Percentiles rank a stretch among this genome's conserved stretches.
Evolutionary conservation across 2,329 filamentous ascomycete genomes (phyloP).

Genomic region (Colletotrichum sublineola): DNA sequence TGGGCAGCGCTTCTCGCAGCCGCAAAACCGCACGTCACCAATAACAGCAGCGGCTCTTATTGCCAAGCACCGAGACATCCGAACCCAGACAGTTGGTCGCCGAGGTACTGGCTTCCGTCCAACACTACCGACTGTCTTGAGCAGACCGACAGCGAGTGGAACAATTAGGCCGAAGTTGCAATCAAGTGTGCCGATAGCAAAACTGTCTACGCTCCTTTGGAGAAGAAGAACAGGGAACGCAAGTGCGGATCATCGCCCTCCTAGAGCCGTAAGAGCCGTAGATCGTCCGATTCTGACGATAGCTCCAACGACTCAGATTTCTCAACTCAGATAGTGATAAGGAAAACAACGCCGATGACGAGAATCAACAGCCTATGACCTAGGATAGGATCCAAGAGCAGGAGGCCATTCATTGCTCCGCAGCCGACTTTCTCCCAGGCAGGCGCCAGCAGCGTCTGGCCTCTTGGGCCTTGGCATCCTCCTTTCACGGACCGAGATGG

Average conservation of each 20-base stretch:
- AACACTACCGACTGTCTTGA: constrained; percentile 41
- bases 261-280: constrained; percentile 35
- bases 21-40: too few relatives aligned
- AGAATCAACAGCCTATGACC: constrained; percentile 23
- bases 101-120: too few relatives aligned
- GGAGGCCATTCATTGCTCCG: too few relatives aligned
- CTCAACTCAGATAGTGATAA: constrained; percentile 31
- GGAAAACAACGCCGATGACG: constrained; percentile 20
- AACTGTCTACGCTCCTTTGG: constrained; percentile 44
- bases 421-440: too few relatives aligned
- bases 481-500: too few relatives aligned
- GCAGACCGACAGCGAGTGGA: constrained; percentile 42
- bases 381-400: constrained; percentile 21
- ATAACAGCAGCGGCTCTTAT: too few relatives aligned
- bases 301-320: constrained; percentile 44
- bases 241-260: constrained; percentile 38
- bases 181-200: constrained; percentile 40
- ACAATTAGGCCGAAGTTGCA: constrained; percentile 45
- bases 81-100: too few relatives aligned
- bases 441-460: too few relatives aligned
- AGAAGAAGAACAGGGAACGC: constrained; percentile 43
- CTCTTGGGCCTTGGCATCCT: too few relatives aligned
- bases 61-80: too few relatives aligned
- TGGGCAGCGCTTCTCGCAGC: too few relatives aligned
- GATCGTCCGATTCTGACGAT: constrained; percentile 37